A percentile compares a stretch with the other conserved stretches of the same genome.
Evolutionary conservation across 1,284 basidiomycete genomes (phyloP).

Genomic region (Tilletia setariae): DNA sequence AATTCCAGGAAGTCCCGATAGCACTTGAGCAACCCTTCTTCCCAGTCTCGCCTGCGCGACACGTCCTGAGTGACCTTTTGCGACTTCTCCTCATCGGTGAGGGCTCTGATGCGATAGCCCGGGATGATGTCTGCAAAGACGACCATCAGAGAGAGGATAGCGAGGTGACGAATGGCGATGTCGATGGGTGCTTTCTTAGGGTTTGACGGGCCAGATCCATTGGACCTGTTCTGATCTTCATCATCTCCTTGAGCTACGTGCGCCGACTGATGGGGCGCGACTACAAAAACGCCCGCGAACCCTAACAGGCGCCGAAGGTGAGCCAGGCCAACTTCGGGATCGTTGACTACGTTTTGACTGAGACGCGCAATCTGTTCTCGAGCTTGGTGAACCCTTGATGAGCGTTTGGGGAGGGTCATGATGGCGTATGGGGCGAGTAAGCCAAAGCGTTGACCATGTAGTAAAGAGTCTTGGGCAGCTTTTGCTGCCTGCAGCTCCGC

Average conservation of each 20-base stretch:
- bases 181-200: conserved; percentile 62
- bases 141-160: conserved; percentile 84
- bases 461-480: conserved; percentile 28
- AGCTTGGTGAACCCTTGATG: conserved; percentile 25
- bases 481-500: background rate
- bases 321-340: conserved; percentile 44
- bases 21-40: conserved; percentile 84
- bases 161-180: conserved; percentile 75
- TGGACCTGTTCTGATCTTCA: background rate
- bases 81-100: conserved; percentile 83
- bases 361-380: conserved; percentile 52
- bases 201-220: conserved; percentile 14
- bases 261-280: conserved; percentile 19
- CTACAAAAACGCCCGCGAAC: conserved; percentile 30
- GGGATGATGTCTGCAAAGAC: conserved; percentile 96
- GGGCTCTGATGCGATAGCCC: conserved; percentile 70
- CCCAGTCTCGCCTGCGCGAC: conserved; percentile 83
- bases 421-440: conserved; percentile 43
- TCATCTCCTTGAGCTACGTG: background rate
- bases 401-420: conserved; percentile 25
- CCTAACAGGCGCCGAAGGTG: conserved; percentile 39
- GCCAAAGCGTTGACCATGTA: conserved; percentile 40
- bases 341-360: conserved; percentile 44
- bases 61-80: conserved; percentile 96
- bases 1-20: conserved; percentile 85